These are phyloP conservation scores for Kodamaea jinghongensis DNA, from an alignment of 805 yeast genomes.

Conservation along the genomic window DNA sequence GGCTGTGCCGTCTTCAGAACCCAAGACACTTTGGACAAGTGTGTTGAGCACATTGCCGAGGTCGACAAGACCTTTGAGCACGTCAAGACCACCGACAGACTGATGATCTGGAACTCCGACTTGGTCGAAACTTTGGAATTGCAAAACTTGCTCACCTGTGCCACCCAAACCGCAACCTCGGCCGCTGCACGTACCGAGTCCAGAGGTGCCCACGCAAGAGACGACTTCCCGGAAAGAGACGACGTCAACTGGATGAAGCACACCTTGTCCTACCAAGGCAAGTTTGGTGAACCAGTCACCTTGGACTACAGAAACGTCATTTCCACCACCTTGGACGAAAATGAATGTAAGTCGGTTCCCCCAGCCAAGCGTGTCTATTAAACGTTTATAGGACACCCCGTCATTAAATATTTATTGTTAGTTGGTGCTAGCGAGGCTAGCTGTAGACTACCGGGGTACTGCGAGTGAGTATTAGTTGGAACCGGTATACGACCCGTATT, in stretches of 20 bases:
- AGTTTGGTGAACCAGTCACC: conserved; percentile 64
- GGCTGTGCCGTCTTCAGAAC: conserved; percentile 97
- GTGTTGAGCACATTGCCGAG: conserved; percentile 73
- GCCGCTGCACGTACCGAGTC: conserved; percentile 97
- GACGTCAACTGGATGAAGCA: conserved; percentile 98
- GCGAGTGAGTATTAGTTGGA: no score
- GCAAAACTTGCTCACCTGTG: conserved; percentile 95
- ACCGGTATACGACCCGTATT: no score
- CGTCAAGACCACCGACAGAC: conserved; percentile 87
- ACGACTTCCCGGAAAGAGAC: conserved; percentile 94
- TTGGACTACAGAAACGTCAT: conserved; percentile 87
- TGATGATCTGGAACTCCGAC: conserved; percentile 99
- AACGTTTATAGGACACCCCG: no score
- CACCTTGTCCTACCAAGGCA: conserved; percentile 84
- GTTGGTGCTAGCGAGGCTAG: conserved; percentile 99
- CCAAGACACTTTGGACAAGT: conserved; percentile 86
- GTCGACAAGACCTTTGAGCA: conserved; percentile 72
- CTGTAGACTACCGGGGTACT: no score
- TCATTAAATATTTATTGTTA: no score
- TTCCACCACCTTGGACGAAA: conserved; percentile 79
- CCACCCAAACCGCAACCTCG: conserved; percentile 89
- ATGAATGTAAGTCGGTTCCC: conserved; percentile 93
- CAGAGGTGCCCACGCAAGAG: conserved; percentile 99
- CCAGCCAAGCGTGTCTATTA: conserved; percentile 95
- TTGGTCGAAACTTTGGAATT: conserved; percentile 93